Percentiles rank a stretch among this genome's conserved stretches.
phyloP scores from a whole-genome alignment of 768 basidiomycete genomes.

The Phaeolepiota aurea region DNA sequence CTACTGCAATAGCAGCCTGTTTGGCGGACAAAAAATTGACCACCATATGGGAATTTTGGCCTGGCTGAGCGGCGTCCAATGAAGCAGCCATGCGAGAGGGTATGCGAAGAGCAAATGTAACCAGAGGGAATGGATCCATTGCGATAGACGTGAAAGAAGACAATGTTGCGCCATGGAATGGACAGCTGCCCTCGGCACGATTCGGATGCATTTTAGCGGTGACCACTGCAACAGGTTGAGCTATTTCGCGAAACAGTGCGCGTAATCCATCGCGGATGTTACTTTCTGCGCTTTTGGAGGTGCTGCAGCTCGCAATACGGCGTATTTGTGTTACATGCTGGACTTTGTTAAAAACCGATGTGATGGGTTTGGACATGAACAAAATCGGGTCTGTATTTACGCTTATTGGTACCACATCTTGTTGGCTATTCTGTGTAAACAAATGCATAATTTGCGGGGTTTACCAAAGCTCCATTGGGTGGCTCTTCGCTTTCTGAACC shows the following conservation, averaged over 20 bases:
- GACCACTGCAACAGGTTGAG: constrained; percentile 82
- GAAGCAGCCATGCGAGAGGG: constrained; percentile 81
- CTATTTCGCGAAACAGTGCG: constrained; percentile 60
- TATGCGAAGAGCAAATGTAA: constrained; percentile 83
- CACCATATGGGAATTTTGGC: constrained; percentile 46
- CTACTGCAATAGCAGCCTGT: constrained; percentile 53
- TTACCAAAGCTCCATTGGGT: no score
- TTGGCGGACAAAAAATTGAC: constrained; percentile 72
- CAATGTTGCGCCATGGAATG: constrained; percentile 84
- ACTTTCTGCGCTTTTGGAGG: not conserved
- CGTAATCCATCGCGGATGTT: constrained; percentile 27
- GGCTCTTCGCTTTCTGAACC: no score
- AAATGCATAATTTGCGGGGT: no score
- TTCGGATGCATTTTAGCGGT: constrained; percentile 54
- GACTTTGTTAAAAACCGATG: not conserved
- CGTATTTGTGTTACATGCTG: not conserved
- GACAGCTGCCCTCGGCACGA: constrained; percentile 1
- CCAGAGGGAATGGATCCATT: constrained; percentile 79
- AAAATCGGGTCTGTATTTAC: not conserved
- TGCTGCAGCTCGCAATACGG: constrained; percentile 1
- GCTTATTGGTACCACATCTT: not conserved
- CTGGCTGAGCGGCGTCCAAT: constrained; percentile 24
- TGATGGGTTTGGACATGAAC: constrained; percentile 4
- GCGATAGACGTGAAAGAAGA: constrained; percentile 92
- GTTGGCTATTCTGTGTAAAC: constrained; percentile 1